Percentiles rank a stretch among this genome's conserved stretches.
These are phyloP conservation scores for Rhizoclosmatium sp. DNA, from an alignment of 192 early-diverging fungal species.

Conservation along the genomic window DNA sequence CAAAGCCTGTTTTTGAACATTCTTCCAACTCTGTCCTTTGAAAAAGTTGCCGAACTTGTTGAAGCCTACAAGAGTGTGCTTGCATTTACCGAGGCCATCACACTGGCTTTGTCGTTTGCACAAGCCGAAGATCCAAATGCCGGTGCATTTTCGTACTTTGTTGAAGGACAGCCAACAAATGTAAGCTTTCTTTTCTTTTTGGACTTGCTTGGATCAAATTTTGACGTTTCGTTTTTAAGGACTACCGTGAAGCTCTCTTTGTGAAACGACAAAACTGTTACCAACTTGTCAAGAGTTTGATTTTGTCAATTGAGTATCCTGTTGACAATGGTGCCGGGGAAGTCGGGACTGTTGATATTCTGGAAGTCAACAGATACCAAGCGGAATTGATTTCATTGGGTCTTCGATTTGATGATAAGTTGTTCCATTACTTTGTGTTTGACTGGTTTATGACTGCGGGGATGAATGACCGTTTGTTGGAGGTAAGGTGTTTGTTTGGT, in stretches of 20 bases:
- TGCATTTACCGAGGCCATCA: constrained; percentile 21
- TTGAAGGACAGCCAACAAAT: constrained; percentile 28
- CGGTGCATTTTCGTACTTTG: constrained; percentile 32
- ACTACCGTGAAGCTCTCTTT: constrained; percentile 30
- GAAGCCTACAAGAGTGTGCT: neutral
- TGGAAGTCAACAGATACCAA: neutral
- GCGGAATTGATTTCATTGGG: neutral
- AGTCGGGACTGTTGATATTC: neutral
- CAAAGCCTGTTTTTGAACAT: constrained; percentile 33
- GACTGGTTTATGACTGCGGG: constrained; percentile 20
- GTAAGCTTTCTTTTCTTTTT: constrained; percentile 18
- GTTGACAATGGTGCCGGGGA: neutral
- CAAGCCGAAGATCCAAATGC: constrained; percentile 23
- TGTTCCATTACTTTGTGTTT: constrained; percentile 37
- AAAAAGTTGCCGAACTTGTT: constrained; percentile 23
- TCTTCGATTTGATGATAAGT: constrained; percentile 32
- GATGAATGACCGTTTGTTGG: constrained; percentile 10
- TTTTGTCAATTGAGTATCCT: constrained; percentile 7
- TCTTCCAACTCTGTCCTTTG: constrained; percentile 18
- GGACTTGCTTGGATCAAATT: neutral
- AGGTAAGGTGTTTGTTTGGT: neutral
- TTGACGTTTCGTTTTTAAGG: constrained; percentile 10
- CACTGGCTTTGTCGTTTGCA: constrained; percentile 28
- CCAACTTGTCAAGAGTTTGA: constrained; percentile 23
- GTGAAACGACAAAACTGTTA: constrained; percentile 29